Evolutionary conservation across 306 rosid species (phyloP), one percentile per base, ranked within the genome.

Genomic region (Dicorynia guianensis): DNA sequence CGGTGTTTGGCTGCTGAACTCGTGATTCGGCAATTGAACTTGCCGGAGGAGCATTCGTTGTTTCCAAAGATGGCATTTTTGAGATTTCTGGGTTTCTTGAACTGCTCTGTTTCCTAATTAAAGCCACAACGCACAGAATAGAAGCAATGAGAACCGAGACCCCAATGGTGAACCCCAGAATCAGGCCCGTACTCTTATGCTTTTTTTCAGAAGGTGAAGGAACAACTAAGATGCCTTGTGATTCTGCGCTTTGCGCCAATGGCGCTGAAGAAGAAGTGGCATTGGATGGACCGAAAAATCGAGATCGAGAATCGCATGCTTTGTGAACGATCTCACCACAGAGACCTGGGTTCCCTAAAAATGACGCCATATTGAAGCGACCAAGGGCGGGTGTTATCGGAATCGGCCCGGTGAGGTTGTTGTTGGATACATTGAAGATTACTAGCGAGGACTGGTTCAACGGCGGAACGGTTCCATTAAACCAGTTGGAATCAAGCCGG

Each of bases 251-350:
- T 71, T 83, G 87, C 8, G 71, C 74, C 12, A 87, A 62, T 35
- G 98, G 93, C 4, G 79, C 49, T 0, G 90, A 76, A 3, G 80
- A 66, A 1, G 81, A 60, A 5, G 83, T 35, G 42, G 68, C 63
- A 39, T 78, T 79, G 43, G 88, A 57, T 1, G 90, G 64, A 42
- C 86, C 92, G 58, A 92, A 90, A 82, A 92, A 88, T 4, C 81
- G 86, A 7, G 93, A 71, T 7, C 35, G 89, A 6, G 76, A 61
- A 14, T 63, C 62, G 46, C 98, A 94, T 0, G 87, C 84, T 47
- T 30, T 81, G 47, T 87, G 85, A 4, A 91, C 38, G 56, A 90
- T 74, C 80, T 94, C 93, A 5, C 98, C 98, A 63, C 97, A 94
- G 52, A 92, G 90, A 25, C 75, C 84, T 0, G 85, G 85, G 67